Evolutionary conservation across 2,329 filamentous ascomycete genomes (phyloP), one percentile per base, ranked within the genome.

Genomic region (Rachicladosporium sp.): DNA sequence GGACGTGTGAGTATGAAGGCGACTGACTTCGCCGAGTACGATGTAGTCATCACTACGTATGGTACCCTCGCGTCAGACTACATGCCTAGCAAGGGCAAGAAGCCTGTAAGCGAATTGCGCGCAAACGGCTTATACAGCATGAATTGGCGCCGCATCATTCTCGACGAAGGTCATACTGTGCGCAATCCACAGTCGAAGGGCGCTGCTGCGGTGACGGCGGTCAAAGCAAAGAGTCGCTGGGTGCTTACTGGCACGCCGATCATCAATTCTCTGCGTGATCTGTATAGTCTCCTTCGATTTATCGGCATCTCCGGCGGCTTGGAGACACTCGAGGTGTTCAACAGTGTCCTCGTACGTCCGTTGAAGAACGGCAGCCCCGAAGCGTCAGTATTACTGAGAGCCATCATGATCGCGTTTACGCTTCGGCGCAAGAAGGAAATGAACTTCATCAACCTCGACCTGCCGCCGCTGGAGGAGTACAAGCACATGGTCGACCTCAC

Each of bases 391-490:
- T 64, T 89, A 3, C 69, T 93, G 3, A 82, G 89, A 53, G 71
- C 76, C 4, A 69, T 93, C 33, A 88, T 93, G 76, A 70, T 71
- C n/a, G 78, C 82, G 11, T 72, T 93, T 35, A 91, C 83, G 51
- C 68, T 94, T 13, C 75, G 87, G 30, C 76, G 87, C 30, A 81
- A 78, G 59, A 94, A 94, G 57, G 80, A 89, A 41, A 93, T 94
- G 86, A 71, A 72, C 4, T 93, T 93, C 53, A 74, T 94, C 38
- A 84, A 93, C 48, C 66, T 93, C 12, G 81, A 78, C 45, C 68
- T 93, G 6, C 86, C 87, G 0, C 68, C 77, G 10, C 77, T 93
- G 52, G 80, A 77, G 1, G 85, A 89, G 54, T 87, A 81, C 48
- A 68, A 91, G 4, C 79, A 91, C 51, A 74, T 75, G 6, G 76